Evolutionary conservation across 2,329 filamentous ascomycete genomes (phyloP).

Genomic region (Ophiostoma pallidulum): DNA sequence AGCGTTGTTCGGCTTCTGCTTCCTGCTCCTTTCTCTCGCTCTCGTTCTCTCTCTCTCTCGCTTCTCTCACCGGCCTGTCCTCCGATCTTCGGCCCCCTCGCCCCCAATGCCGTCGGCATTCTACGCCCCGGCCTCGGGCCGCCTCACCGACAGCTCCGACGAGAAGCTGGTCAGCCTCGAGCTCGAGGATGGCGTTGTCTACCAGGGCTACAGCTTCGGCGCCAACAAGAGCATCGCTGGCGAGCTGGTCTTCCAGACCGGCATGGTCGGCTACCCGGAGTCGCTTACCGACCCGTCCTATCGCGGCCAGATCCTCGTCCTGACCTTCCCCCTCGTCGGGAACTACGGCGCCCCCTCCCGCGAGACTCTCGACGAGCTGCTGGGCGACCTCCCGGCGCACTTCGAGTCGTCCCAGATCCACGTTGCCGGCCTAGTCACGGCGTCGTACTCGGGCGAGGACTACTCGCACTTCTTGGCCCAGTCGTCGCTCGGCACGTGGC

Average conservation of each 20-base stretch:
- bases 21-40: neutral
- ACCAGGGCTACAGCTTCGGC: slow-evolving; percentile 94
- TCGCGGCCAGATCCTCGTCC: slow-evolving; percentile 86
- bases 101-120: slow-evolving; percentile 28
- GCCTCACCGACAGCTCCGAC: slow-evolving; percentile 39
- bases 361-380: slow-evolving; percentile 72
- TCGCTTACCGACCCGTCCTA: slow-evolving; percentile 82
- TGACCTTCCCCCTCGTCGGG: slow-evolving; percentile 90
- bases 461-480: slow-evolving; percentile 89
- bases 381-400: slow-evolving; percentile 78
- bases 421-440: slow-evolving; percentile 81
- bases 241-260: slow-evolving; percentile 98
- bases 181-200: slow-evolving; percentile 82
- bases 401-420: slow-evolving; percentile 93
- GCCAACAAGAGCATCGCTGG: slow-evolving; percentile 89
- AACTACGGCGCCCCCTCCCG: slow-evolving; percentile 95
- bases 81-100: neutral
- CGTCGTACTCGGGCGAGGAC: slow-evolving; percentile 87
- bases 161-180: slow-evolving; percentile 74
- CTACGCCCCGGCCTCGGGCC: slow-evolving; percentile 52
- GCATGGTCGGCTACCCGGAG: slow-evolving; percentile 98
- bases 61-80: neutral
- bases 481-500: slow-evolving; percentile 86
- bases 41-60: neutral
- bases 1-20: too few species aligned